A percentile compares a stretch with the other conserved stretches of the same genome.
Conservation (phyloP, 495 filamentous ascomycete genomes). For the Tuber umbilicatum region DNA sequence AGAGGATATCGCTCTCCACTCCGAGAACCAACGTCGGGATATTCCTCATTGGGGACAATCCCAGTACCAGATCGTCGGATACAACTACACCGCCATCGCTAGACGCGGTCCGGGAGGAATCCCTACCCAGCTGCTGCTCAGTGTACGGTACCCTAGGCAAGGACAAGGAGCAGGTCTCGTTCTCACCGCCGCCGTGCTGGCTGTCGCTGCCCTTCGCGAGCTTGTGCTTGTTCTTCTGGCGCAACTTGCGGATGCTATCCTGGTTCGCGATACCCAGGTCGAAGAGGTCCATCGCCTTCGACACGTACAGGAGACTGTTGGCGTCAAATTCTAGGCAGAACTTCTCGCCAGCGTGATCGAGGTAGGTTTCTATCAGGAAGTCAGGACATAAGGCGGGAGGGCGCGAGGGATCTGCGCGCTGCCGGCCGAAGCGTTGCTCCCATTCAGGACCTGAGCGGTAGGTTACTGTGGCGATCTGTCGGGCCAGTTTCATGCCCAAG, state of each 20-base stretch:
- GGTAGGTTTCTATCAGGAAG: constrained; percentile 96
- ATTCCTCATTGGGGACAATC: constrained; percentile 61
- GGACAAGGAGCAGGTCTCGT: constrained; percentile 65
- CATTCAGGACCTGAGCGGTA: constrained; percentile 96
- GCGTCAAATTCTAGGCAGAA: constrained; percentile 97
- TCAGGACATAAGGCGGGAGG: constrained; percentile 92
- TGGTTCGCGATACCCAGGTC: constrained; percentile 73
- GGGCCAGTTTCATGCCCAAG: constrained; percentile 92
- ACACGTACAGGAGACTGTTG: constrained; percentile 93
- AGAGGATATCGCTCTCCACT: constrained; percentile 91
- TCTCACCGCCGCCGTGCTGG: constrained; percentile 39
- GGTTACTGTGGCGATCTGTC: constrained; percentile 95
- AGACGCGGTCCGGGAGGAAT: constrained; percentile 4
- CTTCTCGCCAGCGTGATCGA: constrained; percentile 98
- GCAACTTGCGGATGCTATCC: constrained; percentile 46
- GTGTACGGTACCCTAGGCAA: constrained; percentile 79
- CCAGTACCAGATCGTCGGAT: constrained; percentile 75
- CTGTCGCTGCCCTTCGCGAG: constrained; percentile 43
- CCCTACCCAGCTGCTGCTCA: constrained; percentile 50
- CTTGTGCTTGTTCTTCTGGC: constrained; percentile 50
- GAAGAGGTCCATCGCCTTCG: constrained; percentile 98
- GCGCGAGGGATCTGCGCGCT: constrained; percentile 74
- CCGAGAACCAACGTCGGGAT: constrained; percentile 84
- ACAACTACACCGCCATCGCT: constrained; percentile 25
- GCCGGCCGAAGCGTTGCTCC: constrained; percentile 88